Percentiles rank a stretch among this genome's conserved stretches.
These are phyloP conservation scores for Colletotrichum liriopes DNA, from an alignment of 2,329 filamentous ascomycete species.

Conservation along the genomic window DNA sequence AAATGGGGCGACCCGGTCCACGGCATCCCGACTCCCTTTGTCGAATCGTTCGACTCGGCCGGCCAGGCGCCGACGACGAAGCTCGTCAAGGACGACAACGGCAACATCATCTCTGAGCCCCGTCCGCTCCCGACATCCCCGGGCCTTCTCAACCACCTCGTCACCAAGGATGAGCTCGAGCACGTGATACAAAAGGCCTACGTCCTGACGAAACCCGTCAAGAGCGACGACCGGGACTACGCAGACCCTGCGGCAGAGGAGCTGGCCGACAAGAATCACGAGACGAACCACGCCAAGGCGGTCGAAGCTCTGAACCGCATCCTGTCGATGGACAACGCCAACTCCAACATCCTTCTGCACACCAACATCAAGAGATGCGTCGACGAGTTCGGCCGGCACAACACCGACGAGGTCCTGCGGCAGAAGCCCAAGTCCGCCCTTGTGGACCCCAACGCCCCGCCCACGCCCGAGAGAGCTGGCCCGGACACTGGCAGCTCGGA, in stretches of 20 bases:
- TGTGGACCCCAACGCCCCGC: conserved; percentile 56
- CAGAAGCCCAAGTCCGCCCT: conserved; percentile 70
- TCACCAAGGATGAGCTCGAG: conserved; percentile 78
- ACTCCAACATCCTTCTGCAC: conserved; percentile 82
- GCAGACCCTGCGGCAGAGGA: conserved; percentile 60
- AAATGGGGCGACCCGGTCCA: conserved; percentile 84
- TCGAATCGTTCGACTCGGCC: conserved; percentile 83
- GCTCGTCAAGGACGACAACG: conserved; percentile 58
- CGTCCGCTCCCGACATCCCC: conserved; percentile 63
- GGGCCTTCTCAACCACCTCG: conserved; percentile 81
- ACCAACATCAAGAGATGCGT: conserved; percentile 90
- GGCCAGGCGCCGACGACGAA: conserved; percentile 61
- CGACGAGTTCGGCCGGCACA: conserved; percentile 90
- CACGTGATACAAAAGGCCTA: conserved; percentile 78
- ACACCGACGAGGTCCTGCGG: conserved; percentile 81
- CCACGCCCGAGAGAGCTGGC: conserved; percentile 75
- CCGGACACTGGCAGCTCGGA: conserved; percentile 95
- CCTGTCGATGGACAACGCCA: conserved; percentile 82
- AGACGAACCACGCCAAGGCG: conserved; percentile 75
- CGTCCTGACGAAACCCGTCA: conserved; percentile 74
- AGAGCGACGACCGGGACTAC: conserved; percentile 51
- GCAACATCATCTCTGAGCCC: conserved; percentile 57
- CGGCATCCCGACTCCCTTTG: conserved; percentile 85
- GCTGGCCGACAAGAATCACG: conserved; percentile 59
- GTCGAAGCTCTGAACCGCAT: conserved; percentile 85